Base-by-base conservation (phyloP, 768 basidiomycete species). In the Paxillus rubicundulus region DNA sequence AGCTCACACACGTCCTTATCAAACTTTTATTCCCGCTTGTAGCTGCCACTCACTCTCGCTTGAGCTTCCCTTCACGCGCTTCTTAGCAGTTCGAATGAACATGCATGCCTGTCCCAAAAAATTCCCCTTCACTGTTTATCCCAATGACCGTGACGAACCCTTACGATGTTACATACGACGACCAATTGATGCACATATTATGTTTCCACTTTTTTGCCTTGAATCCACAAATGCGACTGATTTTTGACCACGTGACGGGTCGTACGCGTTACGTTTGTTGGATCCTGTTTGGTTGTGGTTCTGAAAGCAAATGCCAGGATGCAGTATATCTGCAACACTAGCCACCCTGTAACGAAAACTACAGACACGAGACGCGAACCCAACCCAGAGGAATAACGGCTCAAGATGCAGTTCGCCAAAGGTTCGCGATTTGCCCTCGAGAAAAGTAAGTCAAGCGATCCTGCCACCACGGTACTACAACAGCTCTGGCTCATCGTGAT, bases 391-490 rank as follows among this genome's bases (percentile, higher is more conserved):
- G 18, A 42, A n/a, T 30, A 34, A 47, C 41, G 13, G 27, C 47
- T 28, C 49, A 42, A 24, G 9, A 67, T 67, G 66, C 28, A 77
- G 71, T 82, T 82, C 54, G 68, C 76, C 34, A 78, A 70, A 60
- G 80, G 78, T 2, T 64, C 78, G 5, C 68, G 81, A 18, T 81
- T 81, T 60, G 64, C 71, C 12, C 70, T 68, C 27, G 58, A 62
- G 40, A 77, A 77, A 61, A 57, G 61, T 40, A 45, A 40, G 57
- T 48, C 5, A 18, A 1, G 7, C 27, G 17, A n/a, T n/a, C n/a
- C 14, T 28, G 27, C 4, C 27, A 28, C 4, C 8, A 28, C 27
- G 14, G 18, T 30, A 17, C 9, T 21, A 17, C 1, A 6, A 9
- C 30, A 9, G 9, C 5, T 18, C 20, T 20, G 17, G 45, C 41